Evolutionary conservation across 2,329 filamentous ascomycete genomes (phyloP).

Genomic region (Pseudopithomyces chartarum): DNA sequence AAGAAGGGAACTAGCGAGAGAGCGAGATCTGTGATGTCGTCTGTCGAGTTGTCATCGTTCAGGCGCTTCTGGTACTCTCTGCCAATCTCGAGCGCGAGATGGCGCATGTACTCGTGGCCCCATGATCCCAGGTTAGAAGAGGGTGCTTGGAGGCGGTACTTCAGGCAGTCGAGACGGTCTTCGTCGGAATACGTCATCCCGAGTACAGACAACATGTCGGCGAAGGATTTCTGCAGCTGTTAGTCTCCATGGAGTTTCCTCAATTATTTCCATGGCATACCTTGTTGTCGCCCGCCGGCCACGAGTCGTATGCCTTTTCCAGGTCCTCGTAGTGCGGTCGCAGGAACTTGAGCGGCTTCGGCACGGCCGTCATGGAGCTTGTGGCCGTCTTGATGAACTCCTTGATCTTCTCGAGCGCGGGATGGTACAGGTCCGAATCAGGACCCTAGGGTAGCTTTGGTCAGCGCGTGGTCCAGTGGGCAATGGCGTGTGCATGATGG

Average conservation of each 20-base stretch:
- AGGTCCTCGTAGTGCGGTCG: slow-evolving; percentile 94
- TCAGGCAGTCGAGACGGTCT: slow-evolving; percentile 92
- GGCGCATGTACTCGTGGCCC: slow-evolving; percentile 98
- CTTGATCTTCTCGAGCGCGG: slow-evolving; percentile 94
- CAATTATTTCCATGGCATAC: slow-evolving; percentile 46
- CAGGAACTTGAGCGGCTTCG: slow-evolving; percentile 97
- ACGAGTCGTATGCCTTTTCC: slow-evolving; percentile 85
- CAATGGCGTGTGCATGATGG: not conserved
- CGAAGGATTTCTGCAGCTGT: slow-evolving; percentile 67
- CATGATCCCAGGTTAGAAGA: slow-evolving; percentile 93
- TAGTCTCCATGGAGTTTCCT: slow-evolving; percentile 13
- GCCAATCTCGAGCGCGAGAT: slow-evolving; percentile 93
- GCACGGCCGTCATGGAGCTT: slow-evolving; percentile 98
- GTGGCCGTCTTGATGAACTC: slow-evolving; percentile 98
- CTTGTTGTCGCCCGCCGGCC: slow-evolving; percentile 84
- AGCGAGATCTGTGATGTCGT: slow-evolving; percentile 85
- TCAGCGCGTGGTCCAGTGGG: slow-evolving; percentile 29
- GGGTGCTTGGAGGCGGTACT: slow-evolving; percentile 88
- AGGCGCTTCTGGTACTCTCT: slow-evolving; percentile 90
- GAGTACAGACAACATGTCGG: slow-evolving; percentile 94
- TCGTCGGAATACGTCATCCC: slow-evolving; percentile 99
- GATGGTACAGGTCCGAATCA: slow-evolving; percentile 85
- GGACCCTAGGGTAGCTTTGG: slow-evolving; percentile 66
- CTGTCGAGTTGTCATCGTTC: slow-evolving; percentile 79
- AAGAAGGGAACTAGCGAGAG: slow-evolving; percentile 89